Conservation (phyloP, 1,284 basidiomycete genomes). For the Sporisorium exsertum region DNA sequence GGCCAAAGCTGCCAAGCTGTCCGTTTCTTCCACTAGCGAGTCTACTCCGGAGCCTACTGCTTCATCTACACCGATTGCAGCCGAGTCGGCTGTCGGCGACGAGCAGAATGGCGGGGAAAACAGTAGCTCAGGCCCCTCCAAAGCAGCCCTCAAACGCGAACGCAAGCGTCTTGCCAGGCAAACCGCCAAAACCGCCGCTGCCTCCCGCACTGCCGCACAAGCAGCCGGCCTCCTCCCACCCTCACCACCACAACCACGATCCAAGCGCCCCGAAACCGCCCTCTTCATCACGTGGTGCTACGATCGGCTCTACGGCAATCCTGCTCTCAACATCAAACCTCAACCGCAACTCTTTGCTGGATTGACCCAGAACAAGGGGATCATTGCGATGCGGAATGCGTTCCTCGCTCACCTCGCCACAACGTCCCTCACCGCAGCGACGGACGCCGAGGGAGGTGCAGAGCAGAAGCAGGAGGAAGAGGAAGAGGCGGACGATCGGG, state of each 20-base stretch:
- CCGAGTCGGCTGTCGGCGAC: not conserved
- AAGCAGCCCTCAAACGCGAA: conserved; percentile 35
- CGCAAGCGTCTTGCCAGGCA: conserved; percentile 25
- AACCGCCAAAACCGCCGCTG: conserved; percentile 1
- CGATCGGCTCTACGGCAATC: conserved; percentile 59
- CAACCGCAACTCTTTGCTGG: conserved; percentile 77
- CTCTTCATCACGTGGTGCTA: conserved; percentile 64
- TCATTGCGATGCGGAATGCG: conserved; percentile 83
- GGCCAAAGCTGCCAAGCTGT: conserved; percentile 15
- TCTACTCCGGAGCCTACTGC: not conserved
- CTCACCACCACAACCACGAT: conserved; percentile 44
- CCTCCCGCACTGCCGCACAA: conserved; percentile 15
- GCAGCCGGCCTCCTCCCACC: conserved; percentile 41
- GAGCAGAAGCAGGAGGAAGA: conserved; percentile 18
- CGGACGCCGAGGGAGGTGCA: not conserved
- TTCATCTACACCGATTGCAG: not conserved
- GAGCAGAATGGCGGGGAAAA: not conserved
- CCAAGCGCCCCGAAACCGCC: conserved; percentile 59
- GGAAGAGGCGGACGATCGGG: conserved; percentile 50
- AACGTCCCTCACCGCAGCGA: conserved; percentile 46
- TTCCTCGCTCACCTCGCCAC: conserved; percentile 77
- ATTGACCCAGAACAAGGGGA: conserved; percentile 80
- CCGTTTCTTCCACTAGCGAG: not conserved
- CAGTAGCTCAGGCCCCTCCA: conserved; percentile 19
- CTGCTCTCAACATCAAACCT: conserved; percentile 76